A percentile compares a stretch with the other conserved stretches of the same genome.
Evolutionary conservation across 2,329 filamentous ascomycete genomes (phyloP).

Genomic region (Alternaria arbusti): DNA sequence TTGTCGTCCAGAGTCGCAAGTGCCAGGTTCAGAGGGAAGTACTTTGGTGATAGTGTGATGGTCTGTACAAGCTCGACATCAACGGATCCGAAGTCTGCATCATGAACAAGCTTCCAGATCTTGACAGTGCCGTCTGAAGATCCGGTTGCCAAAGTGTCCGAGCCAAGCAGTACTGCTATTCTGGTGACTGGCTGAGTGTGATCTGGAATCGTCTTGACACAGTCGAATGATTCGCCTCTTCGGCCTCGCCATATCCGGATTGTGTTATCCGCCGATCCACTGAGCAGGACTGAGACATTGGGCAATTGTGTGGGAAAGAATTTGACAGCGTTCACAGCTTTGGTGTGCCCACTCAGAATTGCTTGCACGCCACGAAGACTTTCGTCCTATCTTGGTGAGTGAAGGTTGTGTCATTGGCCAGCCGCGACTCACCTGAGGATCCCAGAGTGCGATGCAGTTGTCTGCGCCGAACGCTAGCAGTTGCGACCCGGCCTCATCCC

Average conservation of each 20-base stretch:
- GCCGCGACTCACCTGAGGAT: conserved; percentile 69
- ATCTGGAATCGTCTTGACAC: conserved; percentile 61
- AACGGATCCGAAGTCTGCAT: conserved; percentile 34
- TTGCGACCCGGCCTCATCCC: conserved; percentile 69
- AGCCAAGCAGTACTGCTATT: conserved; percentile 56
- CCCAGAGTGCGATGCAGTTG: conserved; percentile 88
- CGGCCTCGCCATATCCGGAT: conserved; percentile 67
- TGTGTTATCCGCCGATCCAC: conserved; percentile 80
- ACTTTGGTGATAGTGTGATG: conserved; percentile 75
- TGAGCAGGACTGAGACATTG: conserved; percentile 67
- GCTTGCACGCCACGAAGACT: conserved; percentile 64
- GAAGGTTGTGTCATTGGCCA: not conserved
- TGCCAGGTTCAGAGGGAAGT: conserved; percentile 80
- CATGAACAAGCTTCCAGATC: conserved; percentile 68
- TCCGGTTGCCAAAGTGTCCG: conserved; percentile 62
- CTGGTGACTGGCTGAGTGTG: conserved; percentile 79
- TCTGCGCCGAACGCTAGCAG: conserved; percentile 88
- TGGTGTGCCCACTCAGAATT: conserved; percentile 77
- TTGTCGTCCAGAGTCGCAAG: conserved; percentile 66
- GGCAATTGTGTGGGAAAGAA: conserved; percentile 68
- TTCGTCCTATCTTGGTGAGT: conserved; percentile 48
- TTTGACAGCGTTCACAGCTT: conserved; percentile 80
- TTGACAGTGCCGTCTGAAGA: conserved; percentile 68
- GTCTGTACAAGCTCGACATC: conserved; percentile 52
- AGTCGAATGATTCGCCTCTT: conserved; percentile 44